phyloP scores from a whole-genome alignment of 805 yeast genomes.

The Hanseniaspora occidentalis region DNA sequence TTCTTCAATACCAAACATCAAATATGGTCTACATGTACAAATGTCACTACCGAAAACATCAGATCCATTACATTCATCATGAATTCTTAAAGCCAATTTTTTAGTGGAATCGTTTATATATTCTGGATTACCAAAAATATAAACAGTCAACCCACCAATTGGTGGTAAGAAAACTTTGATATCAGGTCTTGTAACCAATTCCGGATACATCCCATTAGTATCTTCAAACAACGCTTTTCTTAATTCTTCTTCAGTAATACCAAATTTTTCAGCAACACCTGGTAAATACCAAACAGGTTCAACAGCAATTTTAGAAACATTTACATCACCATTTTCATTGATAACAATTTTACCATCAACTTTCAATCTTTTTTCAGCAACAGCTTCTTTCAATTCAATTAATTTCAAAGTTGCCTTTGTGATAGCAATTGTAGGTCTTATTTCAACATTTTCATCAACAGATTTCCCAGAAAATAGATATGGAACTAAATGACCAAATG shows the following conservation, averaged over 20 bases:
- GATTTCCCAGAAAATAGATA: constrained; percentile 38
- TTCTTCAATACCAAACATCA: constrained; percentile 53
- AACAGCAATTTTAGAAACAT: constrained; percentile 51
- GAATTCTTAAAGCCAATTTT: constrained; percentile 46
- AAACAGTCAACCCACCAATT: constrained; percentile 55
- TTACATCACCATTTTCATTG: constrained; percentile 47
- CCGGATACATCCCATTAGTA: constrained; percentile 63
- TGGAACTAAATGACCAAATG: constrained; percentile 56
- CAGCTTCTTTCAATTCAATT: constrained; percentile 45
- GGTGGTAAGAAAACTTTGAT: constrained; percentile 56
- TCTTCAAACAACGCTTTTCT: constrained; percentile 53
- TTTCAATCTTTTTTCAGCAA: constrained; percentile 35
- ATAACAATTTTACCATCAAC: constrained; percentile 53
- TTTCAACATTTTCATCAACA: constrained; percentile 36
- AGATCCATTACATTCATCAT: constrained; percentile 61
- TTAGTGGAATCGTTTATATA: constrained; percentile 38
- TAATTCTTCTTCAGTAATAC: constrained; percentile 40
- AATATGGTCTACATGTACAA: constrained; percentile 58
- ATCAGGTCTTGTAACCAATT: constrained; percentile 54
- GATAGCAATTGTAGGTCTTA: constrained; percentile 53
- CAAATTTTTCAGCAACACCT: constrained; percentile 53
- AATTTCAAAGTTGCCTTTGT: constrained; percentile 55
- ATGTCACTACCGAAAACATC: constrained; percentile 60
- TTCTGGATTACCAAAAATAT: constrained; percentile 51
- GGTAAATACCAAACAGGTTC: constrained; percentile 66